phyloP scores from a whole-genome alignment of 2,329 filamentous ascomycete species.

The Pezicula rhizophila region DNA sequence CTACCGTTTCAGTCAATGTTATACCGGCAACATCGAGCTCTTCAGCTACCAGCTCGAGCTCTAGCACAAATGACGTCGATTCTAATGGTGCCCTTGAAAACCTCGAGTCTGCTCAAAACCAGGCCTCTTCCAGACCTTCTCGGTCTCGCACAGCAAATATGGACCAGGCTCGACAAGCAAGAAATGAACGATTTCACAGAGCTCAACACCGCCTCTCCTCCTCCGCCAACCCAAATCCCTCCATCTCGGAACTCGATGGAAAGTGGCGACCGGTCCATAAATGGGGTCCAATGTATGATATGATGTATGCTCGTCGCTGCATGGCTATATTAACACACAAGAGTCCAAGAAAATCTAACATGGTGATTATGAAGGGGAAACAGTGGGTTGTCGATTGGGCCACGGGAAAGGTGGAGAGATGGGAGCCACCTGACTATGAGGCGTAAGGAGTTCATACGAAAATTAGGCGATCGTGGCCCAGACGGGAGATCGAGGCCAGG shows the following conservation, averaged over 20 bases:
- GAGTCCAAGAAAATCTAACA: slow-evolving; percentile 51
- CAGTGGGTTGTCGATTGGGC: slow-evolving; percentile 55
- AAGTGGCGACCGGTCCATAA: slow-evolving; percentile 52
- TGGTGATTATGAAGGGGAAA: slow-evolving; percentile 50
- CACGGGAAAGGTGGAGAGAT: slow-evolving; percentile 48
- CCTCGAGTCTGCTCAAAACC: no score
- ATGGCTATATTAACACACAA: slow-evolving; percentile 52
- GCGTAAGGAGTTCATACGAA: slow-evolving; percentile 12
- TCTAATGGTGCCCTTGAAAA: no score
- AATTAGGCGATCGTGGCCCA: slow-evolving; percentile 17
- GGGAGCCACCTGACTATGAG: slow-evolving; percentile 48
- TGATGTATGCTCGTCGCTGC: slow-evolving; percentile 54
- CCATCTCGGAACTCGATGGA: slow-evolving; percentile 26
- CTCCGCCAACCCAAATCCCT: slow-evolving; percentile 13
- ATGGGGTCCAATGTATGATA: slow-evolving; percentile 50
- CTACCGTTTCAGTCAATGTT: no score
- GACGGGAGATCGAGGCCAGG: neutral
- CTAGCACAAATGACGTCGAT: no score
- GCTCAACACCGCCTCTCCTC: slow-evolving; percentile 4
- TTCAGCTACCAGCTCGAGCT: no score
- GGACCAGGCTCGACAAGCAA: neutral
- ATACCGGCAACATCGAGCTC: no score
- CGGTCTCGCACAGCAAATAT: neutral
- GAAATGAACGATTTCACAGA: slow-evolving; percentile 4
- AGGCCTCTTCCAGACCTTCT: no score